These are phyloP conservation scores for Venturiaceae sp. DNA, from an alignment of 2,329 filamentous ascomycete genomes.

Conservation along the genomic window DNA sequence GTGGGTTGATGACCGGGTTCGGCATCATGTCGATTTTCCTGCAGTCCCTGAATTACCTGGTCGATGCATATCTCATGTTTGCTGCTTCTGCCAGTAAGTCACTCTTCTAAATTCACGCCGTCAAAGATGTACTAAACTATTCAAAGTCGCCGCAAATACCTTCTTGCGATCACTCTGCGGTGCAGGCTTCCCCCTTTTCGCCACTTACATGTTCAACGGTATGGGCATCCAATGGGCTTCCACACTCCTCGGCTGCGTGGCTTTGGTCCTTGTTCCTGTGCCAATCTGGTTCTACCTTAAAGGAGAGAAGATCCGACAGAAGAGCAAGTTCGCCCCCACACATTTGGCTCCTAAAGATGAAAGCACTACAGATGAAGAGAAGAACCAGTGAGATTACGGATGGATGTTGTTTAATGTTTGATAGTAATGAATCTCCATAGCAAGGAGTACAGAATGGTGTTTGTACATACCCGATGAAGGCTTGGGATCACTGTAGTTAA, in stretches of 20 bases:
- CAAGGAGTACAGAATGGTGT: too few species aligned
- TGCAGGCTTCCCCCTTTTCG: slow-evolving; percentile 44
- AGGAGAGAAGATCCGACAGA: slow-evolving; percentile 32
- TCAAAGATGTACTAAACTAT: background rate
- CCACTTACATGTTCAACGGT: slow-evolving; percentile 44
- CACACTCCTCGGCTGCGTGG: slow-evolving; percentile 35
- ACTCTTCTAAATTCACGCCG: background rate
- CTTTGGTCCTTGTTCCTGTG: slow-evolving; percentile 31
- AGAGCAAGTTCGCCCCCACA: slow-evolving; percentile 30
- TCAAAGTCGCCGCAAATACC: slow-evolving; percentile 40
- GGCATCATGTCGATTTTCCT: slow-evolving; percentile 50
- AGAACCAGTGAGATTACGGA: background rate
- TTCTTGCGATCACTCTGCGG: slow-evolving; percentile 42
- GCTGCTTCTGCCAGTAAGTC: slow-evolving; percentile 36
- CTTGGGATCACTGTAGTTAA: too few species aligned
- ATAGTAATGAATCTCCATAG: background rate
- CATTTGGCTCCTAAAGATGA: background rate
- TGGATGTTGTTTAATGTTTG: background rate
- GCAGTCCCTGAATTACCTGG: slow-evolving; percentile 47
- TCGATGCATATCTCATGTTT: slow-evolving; percentile 49
- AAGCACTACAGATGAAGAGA: background rate
- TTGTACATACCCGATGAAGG: background rate
- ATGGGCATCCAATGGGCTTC: slow-evolving; percentile 40
- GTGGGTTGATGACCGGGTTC: slow-evolving; percentile 46
- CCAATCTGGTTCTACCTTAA: slow-evolving; percentile 34